These are phyloP conservation scores for Xylaria sp. DNA, from an alignment of 2,329 filamentous ascomycete genomes.

Conservation along the genomic window DNA sequence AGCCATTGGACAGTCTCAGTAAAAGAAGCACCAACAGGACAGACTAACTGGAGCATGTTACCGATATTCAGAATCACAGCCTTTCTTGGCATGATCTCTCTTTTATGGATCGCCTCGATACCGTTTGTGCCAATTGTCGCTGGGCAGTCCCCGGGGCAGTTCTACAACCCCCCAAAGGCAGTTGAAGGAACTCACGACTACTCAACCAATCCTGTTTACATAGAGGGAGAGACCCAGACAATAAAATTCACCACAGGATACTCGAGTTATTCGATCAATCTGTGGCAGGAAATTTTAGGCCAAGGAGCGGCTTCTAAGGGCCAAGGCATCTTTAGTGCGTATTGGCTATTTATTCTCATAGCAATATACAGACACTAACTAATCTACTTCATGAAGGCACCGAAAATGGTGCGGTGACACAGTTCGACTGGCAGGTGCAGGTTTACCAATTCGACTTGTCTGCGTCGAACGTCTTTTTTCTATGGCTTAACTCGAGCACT, in stretches of 20 bases:
- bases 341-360: background rate
- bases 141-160: conserved; percentile 20
- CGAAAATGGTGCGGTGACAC: conserved; percentile 29
- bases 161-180: conserved; percentile 33
- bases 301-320: conserved; percentile 31
- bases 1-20: background rate
- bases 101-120: background rate
- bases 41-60: background rate
- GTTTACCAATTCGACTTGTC: conserved; percentile 31
- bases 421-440: conserved; percentile 40
- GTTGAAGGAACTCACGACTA: conserved; percentile 16
- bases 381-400: conserved; percentile 11
- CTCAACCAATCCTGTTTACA: conserved; percentile 30
- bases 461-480: conserved; percentile 33
- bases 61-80: background rate
- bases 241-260: conserved; percentile 42
- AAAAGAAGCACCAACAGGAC: background rate
- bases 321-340: conserved; percentile 36
- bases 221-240: conserved; percentile 29
- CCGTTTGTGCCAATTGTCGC: background rate
- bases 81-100: background rate
- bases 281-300: conserved; percentile 41
- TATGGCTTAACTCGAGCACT: conserved; percentile 24
- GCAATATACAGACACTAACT: background rate
- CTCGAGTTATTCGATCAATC: conserved; percentile 42